These are phyloP conservation scores for Daldinia eschscholtzii DNA, from an alignment of 2,329 filamentous ascomycete genomes.

Conservation along the genomic window DNA sequence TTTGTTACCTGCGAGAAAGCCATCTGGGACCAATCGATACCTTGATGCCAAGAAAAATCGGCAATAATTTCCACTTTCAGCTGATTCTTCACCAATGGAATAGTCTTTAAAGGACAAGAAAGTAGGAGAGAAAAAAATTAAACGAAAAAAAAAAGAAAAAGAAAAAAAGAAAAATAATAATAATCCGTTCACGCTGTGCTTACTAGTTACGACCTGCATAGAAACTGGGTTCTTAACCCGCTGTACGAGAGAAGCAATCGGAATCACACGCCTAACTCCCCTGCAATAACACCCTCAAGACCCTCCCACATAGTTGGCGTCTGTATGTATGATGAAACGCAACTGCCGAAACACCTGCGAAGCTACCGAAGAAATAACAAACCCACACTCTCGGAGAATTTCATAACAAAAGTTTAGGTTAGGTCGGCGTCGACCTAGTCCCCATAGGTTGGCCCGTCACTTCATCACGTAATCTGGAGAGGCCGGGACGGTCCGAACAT, in stretches of 20 bases:
- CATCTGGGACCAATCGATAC: constrained; percentile 31
- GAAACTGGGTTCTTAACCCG: constrained; percentile 26
- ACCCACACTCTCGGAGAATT: constrained; percentile 30
- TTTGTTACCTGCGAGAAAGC: constrained; percentile 21
- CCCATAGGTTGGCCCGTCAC: background rate
- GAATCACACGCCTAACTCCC: constrained; percentile 38
- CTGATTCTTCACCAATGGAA: constrained; percentile 22
- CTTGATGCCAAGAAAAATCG: constrained; percentile 38
- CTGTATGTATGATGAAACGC: constrained; percentile 27
- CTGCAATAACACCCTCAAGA: constrained; percentile 13
- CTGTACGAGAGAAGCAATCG: constrained; percentile 28
- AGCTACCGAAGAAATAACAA: constrained; percentile 19
- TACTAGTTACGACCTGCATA: constrained; percentile 38
- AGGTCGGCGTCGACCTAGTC: constrained; percentile 12
- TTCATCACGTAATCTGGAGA: constrained; percentile 21
- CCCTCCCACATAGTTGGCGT: constrained; percentile 8
- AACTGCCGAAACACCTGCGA: constrained; percentile 41
- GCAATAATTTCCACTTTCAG: constrained; percentile 40
- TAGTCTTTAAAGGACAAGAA: constrained; percentile 3
- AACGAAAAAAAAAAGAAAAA: constrained; percentile 13
- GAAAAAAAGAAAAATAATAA: no score
- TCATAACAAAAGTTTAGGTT: background rate
- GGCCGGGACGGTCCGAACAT: constrained; percentile 32
- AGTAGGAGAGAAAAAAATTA: background rate
- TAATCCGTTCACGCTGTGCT: constrained; percentile 37